Evolutionary conservation across 495 filamentous ascomycete species (phyloP).

Genomic region (Aspergillus avenaceus): DNA sequence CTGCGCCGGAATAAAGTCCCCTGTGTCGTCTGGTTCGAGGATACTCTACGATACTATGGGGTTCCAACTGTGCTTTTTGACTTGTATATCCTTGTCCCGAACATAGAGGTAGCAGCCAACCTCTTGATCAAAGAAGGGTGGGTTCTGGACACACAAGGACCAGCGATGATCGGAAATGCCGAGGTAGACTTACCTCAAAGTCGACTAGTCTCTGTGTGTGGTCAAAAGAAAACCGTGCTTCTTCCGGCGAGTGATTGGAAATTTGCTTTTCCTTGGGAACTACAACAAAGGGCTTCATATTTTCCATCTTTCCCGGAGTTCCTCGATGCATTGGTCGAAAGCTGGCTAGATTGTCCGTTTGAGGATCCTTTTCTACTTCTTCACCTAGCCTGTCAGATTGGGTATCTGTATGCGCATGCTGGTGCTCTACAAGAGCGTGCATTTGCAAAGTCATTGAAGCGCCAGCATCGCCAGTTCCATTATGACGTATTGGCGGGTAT

Average conservation of each 20-base stretch:
- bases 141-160: constrained; percentile 10
- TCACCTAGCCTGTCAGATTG: constrained; percentile 3
- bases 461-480: constrained; percentile 11
- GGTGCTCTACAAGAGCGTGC: constrained; percentile 1
- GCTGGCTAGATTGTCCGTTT: constrained; percentile 9
- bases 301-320: constrained; percentile 1
- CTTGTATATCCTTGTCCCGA: constrained; percentile 21
- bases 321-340: constrained; percentile 9
- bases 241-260: constrained; percentile 20
- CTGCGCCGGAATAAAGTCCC: constrained; percentile 1
- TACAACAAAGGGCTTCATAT: background rate
- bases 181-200: constrained; percentile 9
- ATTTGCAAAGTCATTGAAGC: constrained; percentile 6
- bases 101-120: constrained; percentile 16
- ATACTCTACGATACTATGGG: constrained; percentile 20
- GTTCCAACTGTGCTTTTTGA: constrained; percentile 24
- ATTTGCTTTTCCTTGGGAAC: background rate
- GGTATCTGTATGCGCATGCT: constrained; percentile 9
- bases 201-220: constrained; percentile 11
- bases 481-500: constrained; percentile 10
- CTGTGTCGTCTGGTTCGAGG: constrained; percentile 22
- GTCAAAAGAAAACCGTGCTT: constrained; percentile 13
- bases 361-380: constrained; percentile 1
- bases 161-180: constrained; percentile 16
- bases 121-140: constrained; percentile 14